These are phyloP conservation scores for Agaricus subrufescens DNA, from an alignment of 768 basidiomycete genomes.

Conservation along the genomic window DNA sequence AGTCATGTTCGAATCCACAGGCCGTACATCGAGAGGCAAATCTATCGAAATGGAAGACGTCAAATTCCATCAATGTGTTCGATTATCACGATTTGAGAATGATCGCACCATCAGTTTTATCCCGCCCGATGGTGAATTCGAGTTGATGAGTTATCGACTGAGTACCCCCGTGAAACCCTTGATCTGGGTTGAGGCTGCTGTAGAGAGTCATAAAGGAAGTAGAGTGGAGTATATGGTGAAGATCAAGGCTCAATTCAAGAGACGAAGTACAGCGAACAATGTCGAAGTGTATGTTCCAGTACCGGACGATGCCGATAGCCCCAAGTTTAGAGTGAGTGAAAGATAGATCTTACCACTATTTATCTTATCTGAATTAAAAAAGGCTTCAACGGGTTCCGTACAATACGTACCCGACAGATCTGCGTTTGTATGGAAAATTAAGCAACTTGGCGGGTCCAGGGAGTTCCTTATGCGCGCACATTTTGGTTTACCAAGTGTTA, in stretches of 20 bases:
- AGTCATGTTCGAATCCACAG: conserved; percentile 98
- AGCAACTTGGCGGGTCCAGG: conserved; percentile 91
- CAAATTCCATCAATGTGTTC: conserved; percentile 99
- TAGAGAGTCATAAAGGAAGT: conserved; percentile 92
- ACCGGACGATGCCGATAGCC: conserved; percentile 96
- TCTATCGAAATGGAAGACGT: conserved; percentile 99
- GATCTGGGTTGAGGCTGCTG: conserved; percentile 95
- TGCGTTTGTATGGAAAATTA: conserved; percentile 99
- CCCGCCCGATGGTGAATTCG: conserved; percentile 98
- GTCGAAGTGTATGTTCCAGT: conserved; percentile 99
- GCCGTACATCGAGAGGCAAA: conserved; percentile 91
- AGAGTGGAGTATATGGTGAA: conserved; percentile 96
- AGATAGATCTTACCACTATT: background rate
- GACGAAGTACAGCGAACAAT: conserved; percentile 94
- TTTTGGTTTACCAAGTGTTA: conserved; percentile 93
- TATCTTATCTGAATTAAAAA: background rate
- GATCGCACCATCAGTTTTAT: conserved; percentile 99
- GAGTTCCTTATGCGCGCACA: conserved; percentile 99
- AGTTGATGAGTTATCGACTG: conserved; percentile 96
- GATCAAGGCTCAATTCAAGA: conserved; percentile 94
- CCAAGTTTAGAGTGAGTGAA: conserved; percentile 82
- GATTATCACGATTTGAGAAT: conserved; percentile 94
- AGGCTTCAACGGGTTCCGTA: conserved; percentile 90
- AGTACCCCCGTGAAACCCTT: conserved; percentile 96
- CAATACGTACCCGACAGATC: conserved; percentile 98